Base-by-base conservation (phyloP, 352 stramenopile species). In the Pythium rhizo-oryzae region DNA sequence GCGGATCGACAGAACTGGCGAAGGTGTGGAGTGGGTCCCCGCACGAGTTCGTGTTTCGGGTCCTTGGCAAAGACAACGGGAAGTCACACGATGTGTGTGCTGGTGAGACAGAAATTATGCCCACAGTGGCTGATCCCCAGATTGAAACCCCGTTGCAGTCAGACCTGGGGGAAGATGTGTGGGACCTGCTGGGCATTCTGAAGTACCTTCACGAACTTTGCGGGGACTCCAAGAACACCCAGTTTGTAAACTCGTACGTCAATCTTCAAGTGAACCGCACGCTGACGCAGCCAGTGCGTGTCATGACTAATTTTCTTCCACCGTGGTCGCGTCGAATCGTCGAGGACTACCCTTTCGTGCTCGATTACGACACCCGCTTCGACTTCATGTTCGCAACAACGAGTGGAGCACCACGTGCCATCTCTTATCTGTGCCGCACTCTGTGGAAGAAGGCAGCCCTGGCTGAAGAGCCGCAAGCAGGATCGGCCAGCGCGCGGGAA, bases 321-420 rank as follows among this genome's bases (percentile, higher is more conserved):
- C 25, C 54, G n/a, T 91, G 83, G 82, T 81, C 71, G 57, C 82
- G 79, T 43, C 75, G 73, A 9, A 39, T 93, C 18, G 68, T 91
- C 24, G 64, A 83, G 11, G 67, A 87, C 9, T 91, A 84, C 55
- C 56, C 79, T 23, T 91, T 92, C 53, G 74, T 89, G 21, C 62
- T 93, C n/a, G 74, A 87, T 18, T 87, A 85, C 54, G 80, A 89
- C 1, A 92, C 82, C 35, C 75, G 80, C 0, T 84, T 78, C 43
- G 78, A 90, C 65, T 90, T 91, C 57, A 75, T 89, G 71, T 91
- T 89, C 44, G 78, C 78, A 18, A 90, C 79, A n/a, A 83, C 75
- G 8, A 87, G 82, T 69, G 85, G 85, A 0, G 79, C 76, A n/a
- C 80, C 85, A 18, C 77, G 85, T 23, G 80, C 85, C 8, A 90